phyloP scores from a whole-genome alignment of 208 protist species.

The Leishmania aethiopica region DNA sequence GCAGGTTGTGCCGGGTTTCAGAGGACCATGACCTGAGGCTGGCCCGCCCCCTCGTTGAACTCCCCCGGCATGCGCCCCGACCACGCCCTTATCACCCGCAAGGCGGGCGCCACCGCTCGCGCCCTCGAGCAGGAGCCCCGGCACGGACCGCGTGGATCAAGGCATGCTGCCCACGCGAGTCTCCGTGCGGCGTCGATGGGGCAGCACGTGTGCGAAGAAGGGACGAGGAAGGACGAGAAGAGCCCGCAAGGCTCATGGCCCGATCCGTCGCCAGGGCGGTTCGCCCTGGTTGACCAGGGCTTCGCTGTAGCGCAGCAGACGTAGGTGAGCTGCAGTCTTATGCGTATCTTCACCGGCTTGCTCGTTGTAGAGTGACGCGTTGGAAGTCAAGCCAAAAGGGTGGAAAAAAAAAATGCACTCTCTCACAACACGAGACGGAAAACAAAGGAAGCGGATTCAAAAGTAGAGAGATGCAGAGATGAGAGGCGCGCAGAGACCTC shows the following conservation, averaged over 20 bases:
- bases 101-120: not conserved
- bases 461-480: not conserved
- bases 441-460: too few species aligned
- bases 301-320: too few species aligned
- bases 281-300: not conserved
- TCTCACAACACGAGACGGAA: too few species aligned
- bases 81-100: not conserved
- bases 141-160: not conserved
- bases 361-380: too few species aligned
- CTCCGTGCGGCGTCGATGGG: not conserved
- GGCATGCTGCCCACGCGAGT: not conserved
- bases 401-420: too few species aligned
- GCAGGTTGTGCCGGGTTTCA: not conserved
- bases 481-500: not conserved
- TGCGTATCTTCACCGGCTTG: too few species aligned
- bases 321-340: not conserved
- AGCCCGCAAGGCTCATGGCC: not conserved
- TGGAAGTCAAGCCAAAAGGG: too few species aligned
- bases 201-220: not conserved
- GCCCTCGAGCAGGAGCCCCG: not conserved
- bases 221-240: not conserved
- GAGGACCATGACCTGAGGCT: not conserved
- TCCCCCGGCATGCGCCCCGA: not conserved
- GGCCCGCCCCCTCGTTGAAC: not conserved
- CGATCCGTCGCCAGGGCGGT: not conserved